A percentile compares a stretch with the other conserved stretches of the same genome.
These are phyloP conservation scores for Clarkia xantiana DNA, from an alignment of 345 rosid species.

Conservation along the genomic window DNA sequence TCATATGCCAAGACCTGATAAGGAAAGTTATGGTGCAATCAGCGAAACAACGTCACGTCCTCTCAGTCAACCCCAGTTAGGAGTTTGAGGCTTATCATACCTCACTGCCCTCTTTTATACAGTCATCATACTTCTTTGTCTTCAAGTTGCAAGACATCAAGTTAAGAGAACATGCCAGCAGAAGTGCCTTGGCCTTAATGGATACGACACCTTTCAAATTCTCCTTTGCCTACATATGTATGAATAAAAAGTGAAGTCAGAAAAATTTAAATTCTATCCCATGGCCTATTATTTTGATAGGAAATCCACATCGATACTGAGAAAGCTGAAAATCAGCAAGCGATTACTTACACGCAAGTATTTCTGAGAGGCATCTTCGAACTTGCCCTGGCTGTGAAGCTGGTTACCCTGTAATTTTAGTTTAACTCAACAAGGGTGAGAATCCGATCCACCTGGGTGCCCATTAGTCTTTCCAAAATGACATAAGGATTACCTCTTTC, in stretches of 20 bases:
- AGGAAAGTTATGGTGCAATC: not conserved
- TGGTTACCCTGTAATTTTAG: slow-evolving; percentile 57
- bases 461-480: too few relatives aligned
- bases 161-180: slow-evolving; percentile 79
- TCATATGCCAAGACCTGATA: slow-evolving; percentile 73
- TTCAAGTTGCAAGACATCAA: slow-evolving; percentile 95
- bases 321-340: not conserved
- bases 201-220: slow-evolving; percentile 58
- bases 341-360: slow-evolving; percentile 56
- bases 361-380: slow-evolving; percentile 54
- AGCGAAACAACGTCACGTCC: not conserved
- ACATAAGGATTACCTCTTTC: slow-evolving; percentile 33
- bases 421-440: not conserved
- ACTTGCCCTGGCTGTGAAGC: slow-evolving; percentile 72
- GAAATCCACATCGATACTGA: not conserved
- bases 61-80: not conserved
- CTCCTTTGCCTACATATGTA: slow-evolving; percentile 53
- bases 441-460: too few relatives aligned
- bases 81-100: slow-evolving; percentile 18
- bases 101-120: slow-evolving; percentile 83
- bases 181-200: slow-evolving; percentile 43
- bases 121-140: slow-evolving; percentile 49
- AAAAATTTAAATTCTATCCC: not conserved
- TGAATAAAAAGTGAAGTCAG: not conserved
- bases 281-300: not conserved